Percentiles rank a stretch among this genome's conserved stretches.
Evolutionary conservation across 306 rosid species (phyloP).

Genomic region (Adenanthera pavonina): DNA sequence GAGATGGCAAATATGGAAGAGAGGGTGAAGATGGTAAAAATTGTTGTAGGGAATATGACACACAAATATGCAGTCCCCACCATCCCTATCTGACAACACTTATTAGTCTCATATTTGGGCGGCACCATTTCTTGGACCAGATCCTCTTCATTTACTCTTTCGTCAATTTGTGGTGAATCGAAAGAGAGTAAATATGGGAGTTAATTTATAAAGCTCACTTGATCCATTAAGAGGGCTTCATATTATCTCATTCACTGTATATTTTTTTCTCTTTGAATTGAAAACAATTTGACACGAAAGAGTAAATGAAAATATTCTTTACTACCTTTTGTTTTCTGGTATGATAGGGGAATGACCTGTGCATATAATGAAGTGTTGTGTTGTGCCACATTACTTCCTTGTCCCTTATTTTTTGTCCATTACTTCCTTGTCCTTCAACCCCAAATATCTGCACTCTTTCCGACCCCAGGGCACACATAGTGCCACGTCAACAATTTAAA

Average conservation of each 20-base stretch:
- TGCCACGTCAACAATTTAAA: constrained; percentile 36
- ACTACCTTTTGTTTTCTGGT: constrained; percentile 48
- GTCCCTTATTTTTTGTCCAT: constrained; percentile 8
- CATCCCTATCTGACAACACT: constrained; percentile 44
- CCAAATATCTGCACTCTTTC: neutral
- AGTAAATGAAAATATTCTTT: too few relatives aligned
- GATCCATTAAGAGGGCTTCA: constrained; percentile 1
- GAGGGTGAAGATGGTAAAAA: constrained; percentile 26
- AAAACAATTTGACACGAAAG: too few relatives aligned
- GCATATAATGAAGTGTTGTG: constrained; percentile 40
- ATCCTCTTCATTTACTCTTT: neutral
- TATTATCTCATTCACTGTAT: neutral
- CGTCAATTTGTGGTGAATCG: neutral
- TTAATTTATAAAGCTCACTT: neutral
- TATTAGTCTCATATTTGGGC: constrained; percentile 7
- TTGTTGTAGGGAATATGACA: constrained; percentile 54
- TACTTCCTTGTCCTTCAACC: too few relatives aligned
- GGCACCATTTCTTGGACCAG: constrained; percentile 34
- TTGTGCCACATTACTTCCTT: constrained; percentile 43
- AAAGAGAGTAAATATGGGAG: neutral
- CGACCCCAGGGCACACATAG: constrained; percentile 21
- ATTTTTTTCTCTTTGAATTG: neutral
- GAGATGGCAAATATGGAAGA: neutral
- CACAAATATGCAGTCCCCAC: constrained; percentile 49
- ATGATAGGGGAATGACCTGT: constrained; percentile 37